phyloP scores from a whole-genome alignment of 345 rosid genomes.

The Sonneratia alba region DNA sequence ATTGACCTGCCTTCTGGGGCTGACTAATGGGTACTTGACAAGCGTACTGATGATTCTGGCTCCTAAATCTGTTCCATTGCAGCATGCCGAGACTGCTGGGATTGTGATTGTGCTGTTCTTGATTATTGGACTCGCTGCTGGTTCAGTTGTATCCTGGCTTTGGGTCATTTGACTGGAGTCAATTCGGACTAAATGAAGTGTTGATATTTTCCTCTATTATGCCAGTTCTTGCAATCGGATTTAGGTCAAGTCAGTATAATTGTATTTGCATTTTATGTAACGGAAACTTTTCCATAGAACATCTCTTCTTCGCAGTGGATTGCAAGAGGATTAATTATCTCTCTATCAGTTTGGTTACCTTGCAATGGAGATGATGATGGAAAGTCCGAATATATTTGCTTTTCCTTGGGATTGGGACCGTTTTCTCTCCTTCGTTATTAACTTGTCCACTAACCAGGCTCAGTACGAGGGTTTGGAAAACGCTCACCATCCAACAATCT shows the following conservation, averaged over 20 bases:
- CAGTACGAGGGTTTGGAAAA: too few relatives aligned
- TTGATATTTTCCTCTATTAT: background rate
- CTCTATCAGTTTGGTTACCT: background rate
- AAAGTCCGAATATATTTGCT: background rate
- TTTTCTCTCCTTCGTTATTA: background rate
- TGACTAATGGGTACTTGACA: conserved; percentile 77
- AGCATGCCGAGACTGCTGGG: conserved; percentile 82
- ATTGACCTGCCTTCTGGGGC: conserved; percentile 68
- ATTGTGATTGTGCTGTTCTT: conserved; percentile 73
- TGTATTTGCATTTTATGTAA: background rate
- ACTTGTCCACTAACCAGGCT: background rate
- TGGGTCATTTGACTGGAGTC: conserved; percentile 56
- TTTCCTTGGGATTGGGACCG: background rate
- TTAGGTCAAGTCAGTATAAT: background rate
- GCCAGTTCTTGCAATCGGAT: background rate
- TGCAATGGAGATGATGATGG: background rate
- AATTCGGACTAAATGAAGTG: background rate
- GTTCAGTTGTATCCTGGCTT: conserved; percentile 66
- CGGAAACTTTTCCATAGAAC: too few relatives aligned
- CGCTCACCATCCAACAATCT: too few relatives aligned
- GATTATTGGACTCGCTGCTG: conserved; percentile 65
- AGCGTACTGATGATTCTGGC: conserved; percentile 80
- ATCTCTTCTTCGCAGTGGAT: background rate
- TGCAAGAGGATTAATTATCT: background rate
- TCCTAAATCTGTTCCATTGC: conserved; percentile 63